phyloP scores from a whole-genome alignment of 352 stramenopile genomes.

The Pythium dissotocum region DNA sequence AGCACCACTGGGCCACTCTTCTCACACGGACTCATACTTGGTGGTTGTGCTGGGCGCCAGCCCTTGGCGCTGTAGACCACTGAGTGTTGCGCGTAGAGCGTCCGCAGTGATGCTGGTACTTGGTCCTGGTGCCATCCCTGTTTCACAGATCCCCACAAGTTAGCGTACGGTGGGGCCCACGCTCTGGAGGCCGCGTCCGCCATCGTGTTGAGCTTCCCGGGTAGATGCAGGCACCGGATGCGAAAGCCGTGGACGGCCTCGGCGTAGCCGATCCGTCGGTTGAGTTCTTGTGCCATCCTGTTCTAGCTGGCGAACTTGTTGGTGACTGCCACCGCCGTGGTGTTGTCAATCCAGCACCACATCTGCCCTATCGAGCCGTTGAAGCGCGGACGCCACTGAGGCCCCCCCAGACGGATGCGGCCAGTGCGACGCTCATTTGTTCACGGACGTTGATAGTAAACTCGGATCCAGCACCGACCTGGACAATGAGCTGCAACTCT shows the following conservation, averaged over 20 bases:
- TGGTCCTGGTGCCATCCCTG: constrained; percentile 3
- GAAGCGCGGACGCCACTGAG: no score
- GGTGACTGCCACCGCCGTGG: constrained; percentile 14
- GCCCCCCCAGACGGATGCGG: constrained; percentile 27
- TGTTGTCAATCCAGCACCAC: constrained; percentile 36
- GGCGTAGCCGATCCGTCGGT: constrained; percentile 27
- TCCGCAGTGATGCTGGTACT: not conserved
- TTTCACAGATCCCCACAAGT: constrained; percentile 1
- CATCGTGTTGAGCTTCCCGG: constrained; percentile 28
- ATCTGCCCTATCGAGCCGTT: constrained; percentile 7
- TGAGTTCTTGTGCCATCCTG: constrained; percentile 35
- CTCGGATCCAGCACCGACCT: no score
- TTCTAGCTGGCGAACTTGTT: constrained; percentile 27
- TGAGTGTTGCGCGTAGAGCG: not conserved
- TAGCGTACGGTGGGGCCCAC: constrained; percentile 11
- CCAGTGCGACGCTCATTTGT: constrained; percentile 30
- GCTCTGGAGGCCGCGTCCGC: constrained; percentile 30
- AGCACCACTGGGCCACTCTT: not conserved
- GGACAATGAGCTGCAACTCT: not conserved
- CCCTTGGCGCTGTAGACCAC: not conserved
- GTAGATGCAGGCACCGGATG: constrained; percentile 17
- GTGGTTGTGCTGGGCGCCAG: not conserved
- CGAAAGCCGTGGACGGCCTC: constrained; percentile 27
- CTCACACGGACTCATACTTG: not conserved
- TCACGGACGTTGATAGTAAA: constrained; percentile 42